Base-by-base conservation (phyloP, 768 basidiomycete genomes). In the Termitomyces sp. region DNA sequence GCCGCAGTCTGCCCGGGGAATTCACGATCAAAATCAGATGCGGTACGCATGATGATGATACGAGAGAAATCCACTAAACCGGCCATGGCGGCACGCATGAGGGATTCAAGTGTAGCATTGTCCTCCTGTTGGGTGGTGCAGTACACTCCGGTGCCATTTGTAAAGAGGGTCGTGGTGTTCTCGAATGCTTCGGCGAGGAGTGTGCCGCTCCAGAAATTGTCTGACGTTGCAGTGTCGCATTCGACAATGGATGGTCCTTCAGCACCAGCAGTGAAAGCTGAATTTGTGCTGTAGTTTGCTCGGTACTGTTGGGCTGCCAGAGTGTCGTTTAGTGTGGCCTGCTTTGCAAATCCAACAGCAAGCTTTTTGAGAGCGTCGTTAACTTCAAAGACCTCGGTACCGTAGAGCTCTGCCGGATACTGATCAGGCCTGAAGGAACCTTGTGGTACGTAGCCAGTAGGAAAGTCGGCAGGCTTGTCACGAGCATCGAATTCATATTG, bases 1-100 rank as follows among this genome's bases (percentile, higher is more conserved):
- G 57, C 59, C 2, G 63, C 50, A 18, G 51, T 61, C 33, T 64
- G 63, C 1, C 63, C 63, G 0, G 33, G 39, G 38, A 45, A 64
- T 55, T 64, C 60, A 11, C 63, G 59, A 46, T 64, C 63, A 38
- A 64, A 64, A 49, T 64, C 63, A 2, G 63, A 64, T 7, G 50
- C 63, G 2, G 63, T 64, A 7, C 63, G 63, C 63, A 64, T 64
- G 33, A 64, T 61, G 57, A 64, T 64, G 33, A 64, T 58, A 52
- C 63, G 63, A 9, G 52, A 55, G 58, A 59, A 63, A 50, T 63
- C 63, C 20, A 60, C 63, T n/a, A 63, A 22, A 20, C 59, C 58
- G 5, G 20, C 20, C 58, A 39, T 57, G 12, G 45, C 42, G 3
- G 16, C 63, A 4, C 63, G 63, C 59, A 63, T 56, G 48, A 63